Evolutionary conservation across 805 yeast genomes (phyloP).

Genomic region (Helenozyma baotianmanensis): DNA sequence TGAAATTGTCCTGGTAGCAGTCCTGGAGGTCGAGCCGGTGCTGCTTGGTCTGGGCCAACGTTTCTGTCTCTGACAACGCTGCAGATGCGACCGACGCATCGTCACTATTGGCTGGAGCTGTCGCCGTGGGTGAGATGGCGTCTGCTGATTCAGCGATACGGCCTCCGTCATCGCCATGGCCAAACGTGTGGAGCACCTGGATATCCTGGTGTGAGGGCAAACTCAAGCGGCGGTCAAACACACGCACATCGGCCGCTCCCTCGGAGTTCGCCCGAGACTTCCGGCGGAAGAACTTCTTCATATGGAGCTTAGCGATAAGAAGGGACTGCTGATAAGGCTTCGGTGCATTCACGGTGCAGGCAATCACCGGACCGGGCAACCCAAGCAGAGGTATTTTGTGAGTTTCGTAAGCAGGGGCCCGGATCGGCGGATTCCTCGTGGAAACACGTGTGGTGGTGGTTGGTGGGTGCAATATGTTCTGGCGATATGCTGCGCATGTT

Average conservation of each 20-base stretch:
- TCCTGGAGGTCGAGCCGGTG: constrained; percentile 33
- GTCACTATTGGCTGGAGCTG: neutral
- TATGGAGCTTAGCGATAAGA: neutral
- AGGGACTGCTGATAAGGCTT: no score
- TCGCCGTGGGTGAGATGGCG: neutral
- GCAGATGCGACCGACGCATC: constrained; percentile 7
- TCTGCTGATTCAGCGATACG: no score
- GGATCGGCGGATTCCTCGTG: no score
- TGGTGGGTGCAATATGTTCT: no score
- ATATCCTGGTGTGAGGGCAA: neutral
- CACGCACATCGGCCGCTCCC: neutral
- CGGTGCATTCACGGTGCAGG: no score
- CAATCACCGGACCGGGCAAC: no score
- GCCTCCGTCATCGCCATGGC: neutral
- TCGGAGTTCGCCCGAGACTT: constrained; percentile 2
- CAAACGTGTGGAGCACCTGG: neutral
- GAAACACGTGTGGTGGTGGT: no score
- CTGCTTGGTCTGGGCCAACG: constrained; percentile 20
- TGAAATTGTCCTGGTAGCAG: constrained; percentile 33
- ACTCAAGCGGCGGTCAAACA: neutral
- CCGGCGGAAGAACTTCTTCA: constrained; percentile 8
- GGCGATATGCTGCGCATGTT: no score
- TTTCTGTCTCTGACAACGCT: constrained; percentile 36
- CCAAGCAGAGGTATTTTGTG: no score
- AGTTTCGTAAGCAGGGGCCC: no score